Conservation (phyloP, 1,139 yeast genomes). For the Candida gigantensis region DNA sequence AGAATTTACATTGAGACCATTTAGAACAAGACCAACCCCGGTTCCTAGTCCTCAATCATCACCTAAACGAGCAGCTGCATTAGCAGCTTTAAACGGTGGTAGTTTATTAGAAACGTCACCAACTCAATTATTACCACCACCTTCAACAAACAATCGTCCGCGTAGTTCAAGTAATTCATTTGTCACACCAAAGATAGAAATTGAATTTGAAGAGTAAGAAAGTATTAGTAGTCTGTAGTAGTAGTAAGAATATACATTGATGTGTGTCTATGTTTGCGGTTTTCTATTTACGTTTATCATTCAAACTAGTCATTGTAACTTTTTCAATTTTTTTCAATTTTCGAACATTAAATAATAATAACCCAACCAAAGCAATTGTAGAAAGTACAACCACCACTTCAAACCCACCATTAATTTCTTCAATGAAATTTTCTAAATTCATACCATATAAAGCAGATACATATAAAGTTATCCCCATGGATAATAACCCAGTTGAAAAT, state of each 20-base stretch:
- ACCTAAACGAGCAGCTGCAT: constrained; percentile 22
- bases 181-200: constrained; percentile 30
- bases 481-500: constrained; percentile 42
- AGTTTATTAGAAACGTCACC: background rate
- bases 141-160: constrained; percentile 2
- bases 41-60: constrained; percentile 43
- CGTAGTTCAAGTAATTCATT: constrained; percentile 27
- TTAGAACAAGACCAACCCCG: constrained; percentile 44
- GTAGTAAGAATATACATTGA: background rate
- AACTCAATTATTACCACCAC: constrained; percentile 2
- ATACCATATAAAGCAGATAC: constrained; percentile 47
- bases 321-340: constrained; percentile 37
- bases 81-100: background rate
- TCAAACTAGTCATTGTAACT: constrained; percentile 41
- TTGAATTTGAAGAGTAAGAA: constrained; percentile 28
- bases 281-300: constrained; percentile 5
- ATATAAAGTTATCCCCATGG: constrained; percentile 42
- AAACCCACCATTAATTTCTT: constrained; percentile 60
- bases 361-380: constrained; percentile 24
- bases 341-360: constrained; percentile 30
- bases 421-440: constrained; percentile 90
- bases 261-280: no score
- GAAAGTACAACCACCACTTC: constrained; percentile 34
- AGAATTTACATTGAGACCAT: constrained; percentile 46
- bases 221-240: no score